These are phyloP conservation scores for Solanum megistacrolobum DNA, from an alignment of 257 asterid species.

Conservation along the genomic window DNA sequence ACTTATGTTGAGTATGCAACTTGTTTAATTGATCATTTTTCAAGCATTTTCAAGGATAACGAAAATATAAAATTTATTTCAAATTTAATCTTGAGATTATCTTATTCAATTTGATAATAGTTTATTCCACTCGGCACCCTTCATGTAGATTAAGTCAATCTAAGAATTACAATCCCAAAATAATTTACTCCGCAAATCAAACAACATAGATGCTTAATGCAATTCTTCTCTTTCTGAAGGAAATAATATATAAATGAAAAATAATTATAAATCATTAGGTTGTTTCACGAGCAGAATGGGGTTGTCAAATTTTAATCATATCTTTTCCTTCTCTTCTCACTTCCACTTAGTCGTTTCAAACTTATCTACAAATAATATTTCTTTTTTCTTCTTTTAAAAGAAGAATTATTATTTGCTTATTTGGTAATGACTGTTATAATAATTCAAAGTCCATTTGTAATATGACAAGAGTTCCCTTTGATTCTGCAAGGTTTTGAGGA, in stretches of 20 bases:
- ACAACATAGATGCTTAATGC: background rate
- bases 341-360: background rate
- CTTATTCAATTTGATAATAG: background rate
- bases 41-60: background rate
- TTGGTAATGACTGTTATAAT: background rate
- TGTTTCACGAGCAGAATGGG: background rate
- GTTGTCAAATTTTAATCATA: background rate
- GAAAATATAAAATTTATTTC: too few relatives aligned
- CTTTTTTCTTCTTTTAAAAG: background rate
- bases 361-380: background rate
- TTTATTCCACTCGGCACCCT: background rate
- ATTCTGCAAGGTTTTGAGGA: background rate
- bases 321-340: background rate
- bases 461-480: background rate
- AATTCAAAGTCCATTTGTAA: background rate
- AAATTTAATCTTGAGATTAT: background rate
- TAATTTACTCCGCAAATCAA: too few relatives aligned
- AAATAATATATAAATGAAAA: background rate
- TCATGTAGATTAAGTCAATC: too few relatives aligned
- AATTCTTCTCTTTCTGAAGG: background rate
- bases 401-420: background rate
- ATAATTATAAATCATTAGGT: background rate
- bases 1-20: background rate
- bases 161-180: too few relatives aligned
- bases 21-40: background rate